Evolutionary conservation across 331 rosid genomes (phyloP).

Genomic region (Saraca asoca): DNA sequence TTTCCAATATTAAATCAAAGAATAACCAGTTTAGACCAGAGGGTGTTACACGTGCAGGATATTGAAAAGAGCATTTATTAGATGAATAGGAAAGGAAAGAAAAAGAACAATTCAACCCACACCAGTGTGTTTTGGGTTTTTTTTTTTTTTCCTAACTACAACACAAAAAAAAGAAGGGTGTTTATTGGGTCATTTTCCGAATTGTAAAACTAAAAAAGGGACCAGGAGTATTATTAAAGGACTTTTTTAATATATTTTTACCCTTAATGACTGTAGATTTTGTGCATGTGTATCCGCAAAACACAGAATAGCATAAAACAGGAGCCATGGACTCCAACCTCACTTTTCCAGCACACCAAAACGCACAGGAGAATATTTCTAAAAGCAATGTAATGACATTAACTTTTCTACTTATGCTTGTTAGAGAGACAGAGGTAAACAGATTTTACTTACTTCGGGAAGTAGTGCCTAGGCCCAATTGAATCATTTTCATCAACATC

Average conservation of each 20-base stretch:
- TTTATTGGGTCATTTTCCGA: too few relatives aligned
- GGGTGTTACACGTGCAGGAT: too few relatives aligned
- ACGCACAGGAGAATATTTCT: slow-evolving; percentile 12
- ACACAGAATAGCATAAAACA: slow-evolving; percentile 18
- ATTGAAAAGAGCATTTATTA: background rate
- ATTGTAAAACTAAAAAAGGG: background rate
- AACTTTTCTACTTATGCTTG: slow-evolving; percentile 23
- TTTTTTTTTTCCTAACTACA: too few relatives aligned
- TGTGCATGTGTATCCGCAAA: slow-evolving; percentile 10
- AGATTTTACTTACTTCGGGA: slow-evolving; percentile 70
- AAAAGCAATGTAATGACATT: slow-evolving; percentile 18
- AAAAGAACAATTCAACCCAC: background rate
- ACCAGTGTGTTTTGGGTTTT: too few relatives aligned
- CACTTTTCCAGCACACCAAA: slow-evolving; percentile 26
- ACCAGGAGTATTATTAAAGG: slow-evolving; percentile 1
- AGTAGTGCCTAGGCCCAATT: slow-evolving; percentile 52
- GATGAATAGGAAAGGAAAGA: background rate
- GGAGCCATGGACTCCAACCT: slow-evolving; percentile 17
- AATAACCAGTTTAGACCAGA: slow-evolving; percentile 13
- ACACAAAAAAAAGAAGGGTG: too few relatives aligned
- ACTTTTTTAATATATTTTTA: slow-evolving; percentile 4
- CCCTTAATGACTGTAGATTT: background rate
- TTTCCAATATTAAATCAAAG: slow-evolving; percentile 32
- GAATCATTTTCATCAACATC: slow-evolving; percentile 51
- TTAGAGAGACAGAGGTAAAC: slow-evolving; percentile 26